Evolutionary conservation across 2,329 filamentous ascomycete genomes (phyloP).

Genomic region (Dothideomycetes sp.): DNA sequence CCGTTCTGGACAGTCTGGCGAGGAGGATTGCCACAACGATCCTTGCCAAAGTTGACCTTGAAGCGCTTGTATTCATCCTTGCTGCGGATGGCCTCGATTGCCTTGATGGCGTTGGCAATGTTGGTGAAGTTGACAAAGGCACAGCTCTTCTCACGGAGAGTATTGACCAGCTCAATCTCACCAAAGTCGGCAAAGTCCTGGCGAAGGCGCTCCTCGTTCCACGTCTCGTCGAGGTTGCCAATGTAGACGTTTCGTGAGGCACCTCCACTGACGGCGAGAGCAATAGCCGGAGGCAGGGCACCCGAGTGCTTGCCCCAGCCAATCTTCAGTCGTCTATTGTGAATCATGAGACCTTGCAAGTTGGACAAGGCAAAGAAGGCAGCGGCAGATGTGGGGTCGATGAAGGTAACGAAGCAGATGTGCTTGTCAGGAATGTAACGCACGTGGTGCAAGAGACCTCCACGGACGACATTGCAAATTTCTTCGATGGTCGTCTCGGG

Average conservation of each 20-base stretch:
- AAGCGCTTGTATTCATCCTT: conserved; percentile 96
- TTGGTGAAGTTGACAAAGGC: conserved; percentile 99
- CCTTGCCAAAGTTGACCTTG: conserved; percentile 99
- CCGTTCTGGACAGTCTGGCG: conserved; percentile 60
- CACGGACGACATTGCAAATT: conserved; percentile 97
- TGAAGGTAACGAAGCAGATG: conserved; percentile 99
- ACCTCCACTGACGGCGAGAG: conserved; percentile 87
- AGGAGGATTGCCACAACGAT: conserved; percentile 92
- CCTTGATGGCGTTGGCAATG: conserved; percentile 98
- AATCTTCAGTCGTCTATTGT: conserved; percentile 95
- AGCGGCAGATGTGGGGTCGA: conserved; percentile 92
- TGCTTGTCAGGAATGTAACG: conserved; percentile 99
- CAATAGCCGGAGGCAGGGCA: conserved; percentile 88
- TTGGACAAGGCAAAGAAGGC: conserved; percentile 98
- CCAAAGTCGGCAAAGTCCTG: conserved; percentile 97
- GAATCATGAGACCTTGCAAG: conserved; percentile 96
- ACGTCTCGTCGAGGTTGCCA: conserved; percentile 92
- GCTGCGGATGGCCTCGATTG: conserved; percentile 88
- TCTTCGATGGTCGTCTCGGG: conserved; percentile 98
- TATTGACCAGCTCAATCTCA: conserved; percentile 96
- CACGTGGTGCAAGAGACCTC: conserved; percentile 92
- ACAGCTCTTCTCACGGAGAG: conserved; percentile 95
- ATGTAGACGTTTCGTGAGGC: conserved; percentile 98
- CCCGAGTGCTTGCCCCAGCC: conserved; percentile 99
- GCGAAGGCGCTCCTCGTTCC: conserved; percentile 89